Evolutionary conservation across 148 eudicot species (phyloP).

Genomic region (Simmondsia chinensis): DNA sequence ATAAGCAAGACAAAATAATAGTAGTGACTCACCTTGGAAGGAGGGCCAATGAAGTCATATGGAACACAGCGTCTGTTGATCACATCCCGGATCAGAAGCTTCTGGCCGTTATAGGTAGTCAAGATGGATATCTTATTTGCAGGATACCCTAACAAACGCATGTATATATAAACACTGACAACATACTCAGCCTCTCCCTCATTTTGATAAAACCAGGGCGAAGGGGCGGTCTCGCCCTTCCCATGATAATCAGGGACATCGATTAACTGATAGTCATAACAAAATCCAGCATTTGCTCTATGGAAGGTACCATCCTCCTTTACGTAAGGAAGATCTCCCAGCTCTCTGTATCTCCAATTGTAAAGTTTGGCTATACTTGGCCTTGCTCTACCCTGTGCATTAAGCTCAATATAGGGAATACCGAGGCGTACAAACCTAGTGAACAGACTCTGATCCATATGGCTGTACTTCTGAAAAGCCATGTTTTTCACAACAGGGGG

Average conservation of each 20-base stretch:
- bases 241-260: conserved; percentile 95
- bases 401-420: conserved; percentile 91
- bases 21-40: conserved; percentile 54
- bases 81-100: conserved; percentile 93
- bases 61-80: conserved; percentile 76
- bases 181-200: conserved; percentile 97
- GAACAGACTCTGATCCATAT: conserved; percentile 98
- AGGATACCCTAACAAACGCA: conserved; percentile 95
- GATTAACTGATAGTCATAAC: conserved; percentile 83
- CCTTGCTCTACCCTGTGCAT: conserved; percentile 99
- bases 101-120: conserved; percentile 97
- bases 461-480: conserved; percentile 99
- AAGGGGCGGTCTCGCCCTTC: conserved; percentile 91
- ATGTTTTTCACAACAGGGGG: conserved; percentile 99
- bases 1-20: background rate
- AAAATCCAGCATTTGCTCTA: conserved; percentile 87
- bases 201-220: conserved; percentile 98
- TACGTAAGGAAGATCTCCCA: conserved; percentile 86
- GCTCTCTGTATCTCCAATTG: conserved; percentile 93
- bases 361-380: conserved; percentile 92
- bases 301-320: conserved; percentile 59
- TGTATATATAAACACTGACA: conserved; percentile 86
- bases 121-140: conserved; percentile 92
- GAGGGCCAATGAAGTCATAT: conserved; percentile 72
- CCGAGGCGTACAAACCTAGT: conserved; percentile 96